Evolutionary conservation across 768 basidiomycete genomes (phyloP).

Genomic region (Cystofilobasidium macerans): DNA sequence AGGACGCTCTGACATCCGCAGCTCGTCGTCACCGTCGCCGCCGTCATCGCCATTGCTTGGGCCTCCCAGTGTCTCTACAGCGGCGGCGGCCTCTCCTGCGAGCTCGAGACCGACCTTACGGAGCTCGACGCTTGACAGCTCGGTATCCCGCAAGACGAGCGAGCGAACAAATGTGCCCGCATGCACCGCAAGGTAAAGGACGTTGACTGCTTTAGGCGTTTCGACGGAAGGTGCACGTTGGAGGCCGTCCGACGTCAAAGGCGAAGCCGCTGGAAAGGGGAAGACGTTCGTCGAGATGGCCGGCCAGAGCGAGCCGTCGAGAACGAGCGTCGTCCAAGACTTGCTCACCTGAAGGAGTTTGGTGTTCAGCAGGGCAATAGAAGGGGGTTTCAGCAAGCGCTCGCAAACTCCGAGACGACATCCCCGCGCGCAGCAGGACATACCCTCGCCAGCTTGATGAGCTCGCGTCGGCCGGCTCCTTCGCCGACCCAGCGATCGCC

Average conservation of each 20-base stretch:
- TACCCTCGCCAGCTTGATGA: constrained; percentile 8
- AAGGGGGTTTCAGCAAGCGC: neutral
- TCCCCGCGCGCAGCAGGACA: neutral
- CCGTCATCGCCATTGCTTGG: neutral
- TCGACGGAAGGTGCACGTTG: no score
- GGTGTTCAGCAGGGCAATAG: no score
- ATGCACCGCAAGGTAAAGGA: neutral
- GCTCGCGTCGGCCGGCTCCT: constrained; percentile 3
- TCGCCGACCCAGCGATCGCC: constrained; percentile 3
- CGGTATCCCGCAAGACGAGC: neutral
- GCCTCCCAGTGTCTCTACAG: neutral
- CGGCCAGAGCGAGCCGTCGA: constrained; percentile 11
- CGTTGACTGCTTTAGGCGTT: neutral
- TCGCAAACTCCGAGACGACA: no score
- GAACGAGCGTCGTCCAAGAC: neutral
- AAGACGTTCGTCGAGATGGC: neutral
- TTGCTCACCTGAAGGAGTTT: neutral
- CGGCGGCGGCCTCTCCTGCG: neutral
- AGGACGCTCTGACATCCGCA: no score
- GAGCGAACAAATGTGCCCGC: neutral
- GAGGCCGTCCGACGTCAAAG: no score
- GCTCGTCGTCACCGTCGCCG: neutral
- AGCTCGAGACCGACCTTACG: neutral
- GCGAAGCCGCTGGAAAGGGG: neutral
- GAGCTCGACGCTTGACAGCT: neutral